Conservation (phyloP, 495 filamentous ascomycete species). For the Aspergillus hancockii region DNA sequence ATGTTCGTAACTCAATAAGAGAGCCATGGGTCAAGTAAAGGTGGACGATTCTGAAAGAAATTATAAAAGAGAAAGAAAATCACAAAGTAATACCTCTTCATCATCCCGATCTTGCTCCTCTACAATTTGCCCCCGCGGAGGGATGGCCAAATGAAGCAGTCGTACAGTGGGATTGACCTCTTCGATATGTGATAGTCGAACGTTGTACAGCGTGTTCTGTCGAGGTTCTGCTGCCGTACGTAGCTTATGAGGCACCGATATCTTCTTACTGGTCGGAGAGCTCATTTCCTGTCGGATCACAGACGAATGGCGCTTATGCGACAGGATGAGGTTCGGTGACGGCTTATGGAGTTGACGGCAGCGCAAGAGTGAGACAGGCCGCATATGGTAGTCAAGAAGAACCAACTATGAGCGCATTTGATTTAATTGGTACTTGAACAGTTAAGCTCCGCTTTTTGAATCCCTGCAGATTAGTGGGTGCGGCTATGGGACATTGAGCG, state of each 20-base stretch:
- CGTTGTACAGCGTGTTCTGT: conserved; percentile 54
- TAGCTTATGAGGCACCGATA: conserved; percentile 54
- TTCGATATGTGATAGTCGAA: conserved; percentile 48
- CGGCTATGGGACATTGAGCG: too few relatives aligned
- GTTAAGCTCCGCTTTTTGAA: neutral
- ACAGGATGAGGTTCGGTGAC: conserved; percentile 2
- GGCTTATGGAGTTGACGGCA: neutral
- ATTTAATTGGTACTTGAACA: neutral
- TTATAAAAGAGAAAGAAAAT: neutral
- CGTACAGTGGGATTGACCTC: conserved; percentile 50
- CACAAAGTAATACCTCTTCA: conserved; percentile 19
- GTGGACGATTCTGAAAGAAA: conserved; percentile 5
- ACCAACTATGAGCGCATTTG: neutral
- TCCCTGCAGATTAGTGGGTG: neutral
- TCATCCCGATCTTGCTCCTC: conserved; percentile 15
- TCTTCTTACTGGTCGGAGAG: conserved; percentile 30
- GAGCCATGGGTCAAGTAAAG: conserved; percentile 9
- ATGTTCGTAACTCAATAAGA: neutral
- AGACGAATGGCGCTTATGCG: conserved; percentile 9
- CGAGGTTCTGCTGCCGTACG: conserved; percentile 74
- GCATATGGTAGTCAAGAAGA: conserved; percentile 2
- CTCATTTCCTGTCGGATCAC: conserved; percentile 28
- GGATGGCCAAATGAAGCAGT: conserved; percentile 48
- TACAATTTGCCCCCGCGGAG: conserved; percentile 21
- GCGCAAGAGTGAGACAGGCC: conserved; percentile 9